These are phyloP conservation scores for Phoma herbarum DNA, from an alignment of 2,329 filamentous ascomycete genomes.

Conservation along the genomic window DNA sequence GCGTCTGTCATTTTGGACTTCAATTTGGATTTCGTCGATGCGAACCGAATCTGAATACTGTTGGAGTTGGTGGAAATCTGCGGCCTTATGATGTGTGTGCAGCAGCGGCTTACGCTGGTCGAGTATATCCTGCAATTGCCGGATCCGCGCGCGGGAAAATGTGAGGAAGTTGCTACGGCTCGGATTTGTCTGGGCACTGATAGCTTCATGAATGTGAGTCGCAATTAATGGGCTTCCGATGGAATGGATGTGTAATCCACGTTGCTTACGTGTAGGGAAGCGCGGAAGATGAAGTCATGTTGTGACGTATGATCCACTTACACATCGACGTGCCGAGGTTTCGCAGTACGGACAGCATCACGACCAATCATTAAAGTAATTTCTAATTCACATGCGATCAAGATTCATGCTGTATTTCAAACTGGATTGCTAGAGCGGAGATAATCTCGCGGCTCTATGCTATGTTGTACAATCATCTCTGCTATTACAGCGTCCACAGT, in stretches of 20 bases:
- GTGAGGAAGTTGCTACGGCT: not conserved
- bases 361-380: not conserved
- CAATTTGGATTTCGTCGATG: conserved; percentile 23
- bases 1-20: conserved; percentile 53
- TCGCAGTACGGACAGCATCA: not conserved
- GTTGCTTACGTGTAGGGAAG: not conserved
- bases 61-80: not conserved
- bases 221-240: not conserved
- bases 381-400: not conserved
- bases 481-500: conserved; percentile 32
- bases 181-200: not conserved
- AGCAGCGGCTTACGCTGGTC: conserved; percentile 3
- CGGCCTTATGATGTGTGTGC: not conserved
- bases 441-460: conserved; percentile 42
- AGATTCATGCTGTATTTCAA: conserved; percentile 20
- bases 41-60: conserved; percentile 1
- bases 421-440: conserved; percentile 37
- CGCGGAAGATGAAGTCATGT: conserved; percentile 7
- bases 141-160: conserved; percentile 20
- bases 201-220: conserved; percentile 2
- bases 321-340: conserved; percentile 9
- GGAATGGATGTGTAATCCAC: conserved; percentile 1
- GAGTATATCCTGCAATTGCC: conserved; percentile 11
- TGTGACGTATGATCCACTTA: conserved; percentile 13
- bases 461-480: conserved; percentile 40